Evolutionary conservation across 495 filamentous ascomycete genomes (phyloP).

Genomic region (Eremomyces bilateralis): DNA sequence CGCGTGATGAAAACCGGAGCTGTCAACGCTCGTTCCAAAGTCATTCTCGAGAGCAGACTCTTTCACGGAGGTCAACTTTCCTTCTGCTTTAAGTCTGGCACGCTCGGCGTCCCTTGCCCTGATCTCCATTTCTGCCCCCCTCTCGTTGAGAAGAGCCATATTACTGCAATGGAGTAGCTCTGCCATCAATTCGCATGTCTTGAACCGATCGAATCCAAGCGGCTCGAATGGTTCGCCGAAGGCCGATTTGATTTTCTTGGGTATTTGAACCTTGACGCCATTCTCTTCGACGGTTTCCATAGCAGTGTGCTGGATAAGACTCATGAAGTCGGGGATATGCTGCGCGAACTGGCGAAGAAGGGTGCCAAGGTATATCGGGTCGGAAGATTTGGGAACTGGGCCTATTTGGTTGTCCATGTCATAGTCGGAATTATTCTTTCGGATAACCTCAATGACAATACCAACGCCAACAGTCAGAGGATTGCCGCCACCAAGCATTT

Average conservation of each 20-base stretch:
- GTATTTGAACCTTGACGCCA: slow-evolving; percentile 33
- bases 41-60: slow-evolving; percentile 20
- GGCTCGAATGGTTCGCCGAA: slow-evolving; percentile 87
- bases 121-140: slow-evolving; percentile 75
- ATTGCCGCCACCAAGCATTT: slow-evolving; percentile 90
- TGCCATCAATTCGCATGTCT: slow-evolving; percentile 97
- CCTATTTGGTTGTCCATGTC: slow-evolving; percentile 71
- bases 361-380: slow-evolving; percentile 91
- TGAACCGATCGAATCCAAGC: slow-evolving; percentile 92
- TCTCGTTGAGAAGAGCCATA: slow-evolving; percentile 89
- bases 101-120: slow-evolving; percentile 61
- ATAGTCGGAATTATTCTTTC: slow-evolving; percentile 99
- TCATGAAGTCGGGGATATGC: slow-evolving; percentile 91
- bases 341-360: slow-evolving; percentile 79
- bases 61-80: slow-evolving; percentile 27
- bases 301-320: slow-evolving; percentile 47
- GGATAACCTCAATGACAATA: slow-evolving; percentile 94
- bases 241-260: slow-evolving; percentile 52
- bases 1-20: slow-evolving; percentile 23
- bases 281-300: slow-evolving; percentile 37
- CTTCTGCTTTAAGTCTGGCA: slow-evolving; percentile 52
- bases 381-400: slow-evolving; percentile 56
- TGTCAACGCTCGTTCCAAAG: slow-evolving; percentile 23
- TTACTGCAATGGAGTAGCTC: slow-evolving; percentile 97
- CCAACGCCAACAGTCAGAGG: slow-evolving; percentile 91